A percentile compares a stretch with the other conserved stretches of the same genome.
phyloP scores from a whole-genome alignment of 1,284 basidiomycete genomes.

The Ceratobasidium sp. region DNA sequence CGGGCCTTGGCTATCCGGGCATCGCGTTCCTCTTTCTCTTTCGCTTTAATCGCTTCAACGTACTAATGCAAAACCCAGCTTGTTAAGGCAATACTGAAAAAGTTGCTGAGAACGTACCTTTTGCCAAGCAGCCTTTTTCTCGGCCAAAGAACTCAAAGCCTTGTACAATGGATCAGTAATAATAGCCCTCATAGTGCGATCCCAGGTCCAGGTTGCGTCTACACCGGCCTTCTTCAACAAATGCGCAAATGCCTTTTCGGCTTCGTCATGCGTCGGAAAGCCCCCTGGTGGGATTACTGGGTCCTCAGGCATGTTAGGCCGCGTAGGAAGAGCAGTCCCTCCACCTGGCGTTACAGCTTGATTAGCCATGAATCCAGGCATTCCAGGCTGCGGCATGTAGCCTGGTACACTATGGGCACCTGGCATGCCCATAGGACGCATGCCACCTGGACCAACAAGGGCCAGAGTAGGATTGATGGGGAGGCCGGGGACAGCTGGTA shows the following conservation, averaged over 20 bases:
- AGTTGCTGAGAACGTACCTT: constrained; percentile 62
- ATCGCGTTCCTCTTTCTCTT: constrained; percentile 81
- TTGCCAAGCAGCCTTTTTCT: constrained; percentile 93
- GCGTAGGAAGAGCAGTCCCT: constrained; percentile 64
- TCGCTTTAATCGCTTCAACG: constrained; percentile 66
- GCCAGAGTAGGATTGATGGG: constrained; percentile 21
- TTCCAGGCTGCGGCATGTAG: constrained; percentile 33
- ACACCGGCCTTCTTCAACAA: constrained; percentile 88
- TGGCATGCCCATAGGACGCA: constrained; percentile 45
- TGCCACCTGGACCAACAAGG: constrained; percentile 30
- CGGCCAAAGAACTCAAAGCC: constrained; percentile 88
- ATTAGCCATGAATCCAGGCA: constrained; percentile 29
- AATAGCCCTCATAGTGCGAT: constrained; percentile 95
- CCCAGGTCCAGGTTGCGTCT: constrained; percentile 95
- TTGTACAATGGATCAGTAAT: constrained; percentile 98
- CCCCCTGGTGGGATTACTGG: constrained; percentile 87
- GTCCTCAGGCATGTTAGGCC: constrained; percentile 81
- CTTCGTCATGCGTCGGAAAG: constrained; percentile 85
- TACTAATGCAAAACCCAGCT: constrained; percentile 60
- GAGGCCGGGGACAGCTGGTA: constrained; percentile 34
- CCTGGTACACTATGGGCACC: constrained; percentile 25
- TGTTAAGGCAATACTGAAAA: constrained; percentile 37
- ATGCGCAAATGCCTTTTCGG: constrained; percentile 92
- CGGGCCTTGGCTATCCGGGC: constrained; percentile 80
- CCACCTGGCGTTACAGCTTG: not conserved